Percentiles rank a stretch among this genome's conserved stretches.
These are phyloP conservation scores for Trypanosoma mega DNA, from an alignment of 208 protist genomes.

Conservation along the genomic window DNA sequence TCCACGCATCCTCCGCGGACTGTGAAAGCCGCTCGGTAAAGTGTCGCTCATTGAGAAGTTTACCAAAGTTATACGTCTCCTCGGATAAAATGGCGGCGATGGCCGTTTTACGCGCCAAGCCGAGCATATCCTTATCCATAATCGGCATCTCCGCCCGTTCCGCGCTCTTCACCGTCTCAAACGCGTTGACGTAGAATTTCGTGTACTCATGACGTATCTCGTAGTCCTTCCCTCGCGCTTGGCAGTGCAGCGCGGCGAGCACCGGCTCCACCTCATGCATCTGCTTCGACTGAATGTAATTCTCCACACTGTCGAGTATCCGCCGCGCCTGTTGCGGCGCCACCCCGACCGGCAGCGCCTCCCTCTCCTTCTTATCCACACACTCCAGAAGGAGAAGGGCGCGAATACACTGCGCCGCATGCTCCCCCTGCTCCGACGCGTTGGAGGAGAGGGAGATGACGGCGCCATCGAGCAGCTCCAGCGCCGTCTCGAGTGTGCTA, in stretches of 20 bases:
- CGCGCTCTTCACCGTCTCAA: conserved; percentile 71
- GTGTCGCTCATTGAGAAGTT: conserved; percentile 65
- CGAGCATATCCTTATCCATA: conserved; percentile 49
- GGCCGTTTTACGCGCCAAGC: conserved; percentile 71
- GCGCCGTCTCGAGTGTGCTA: conserved; percentile 57
- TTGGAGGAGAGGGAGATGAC: conserved; percentile 44
- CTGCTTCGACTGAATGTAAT: conserved; percentile 61
- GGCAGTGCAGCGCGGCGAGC: conserved; percentile 64
- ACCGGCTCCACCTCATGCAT: conserved; percentile 88
- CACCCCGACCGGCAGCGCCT: conserved; percentile 35
- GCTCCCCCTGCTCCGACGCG: conserved; percentile 43
- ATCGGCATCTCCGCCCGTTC: conserved; percentile 80
- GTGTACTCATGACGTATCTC: conserved; percentile 79
- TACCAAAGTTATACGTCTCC: conserved; percentile 88
- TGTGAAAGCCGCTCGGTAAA: conserved; percentile 31
- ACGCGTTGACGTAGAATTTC: conserved; percentile 82
- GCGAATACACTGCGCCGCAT: conserved; percentile 80
- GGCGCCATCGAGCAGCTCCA: conserved; percentile 68
- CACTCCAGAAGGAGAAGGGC: conserved; percentile 75
- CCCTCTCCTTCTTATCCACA: conserved; percentile 23
- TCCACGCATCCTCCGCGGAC: conserved; percentile 42
- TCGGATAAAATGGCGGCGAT: conserved; percentile 79
- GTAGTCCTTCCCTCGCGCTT: conserved; percentile 85
- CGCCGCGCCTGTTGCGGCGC: conserved; percentile 59
- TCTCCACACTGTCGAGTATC: conserved; percentile 74